Evolutionary conservation across 768 basidiomycete genomes (phyloP), one percentile per base, ranked within the genome.

Genomic region (Hygrocybe punicea): DNA sequence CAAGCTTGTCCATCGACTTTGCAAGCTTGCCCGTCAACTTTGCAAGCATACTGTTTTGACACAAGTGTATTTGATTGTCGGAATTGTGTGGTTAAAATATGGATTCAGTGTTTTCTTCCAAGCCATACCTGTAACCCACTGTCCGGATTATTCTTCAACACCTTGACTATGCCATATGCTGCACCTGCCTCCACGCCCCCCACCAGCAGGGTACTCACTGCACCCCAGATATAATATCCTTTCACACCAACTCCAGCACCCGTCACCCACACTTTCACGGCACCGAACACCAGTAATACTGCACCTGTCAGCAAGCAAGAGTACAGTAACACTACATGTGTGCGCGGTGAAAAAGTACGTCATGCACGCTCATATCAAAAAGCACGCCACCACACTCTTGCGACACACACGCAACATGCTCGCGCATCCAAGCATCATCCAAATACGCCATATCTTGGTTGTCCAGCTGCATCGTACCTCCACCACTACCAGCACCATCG

Each of bases 271-370:
- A 93, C 85, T 70, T 98, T 98, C 67, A 95, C 83, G 2, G 84
- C 89, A 44, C 96, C 96, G 67, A 98, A 99, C 53, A 95, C 68
- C 61, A 99, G 80, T 11, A 99, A 79, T 11, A 96, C 81, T 55
- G 92, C 63, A 3, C 91, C 91, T 5, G 96, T 99, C 54, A 97
- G 70, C 58, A 92, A 67, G 60, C 79, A 88, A 0, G 90, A 91
- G 63, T 84, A 90, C 45, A 90, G 72, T 47, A 92, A 76, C 42
- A 87, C 81, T 21, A 83, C 69, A 35, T 84, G 80, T 8, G 93
- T 93, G 11, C 71, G 83, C 70, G 62, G 94, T 83, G 76, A 93
- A 93, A 76, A 98, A 94, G 74, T 97, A 96, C 8, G 93, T n/a
- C n/a, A n/a, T n/a, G n/a, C n/a, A n/a, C n/a, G n/a, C n/a, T n/a